Base-by-base conservation (phyloP, 78 protist species). In the Dictyostelium intermedium region DNA sequence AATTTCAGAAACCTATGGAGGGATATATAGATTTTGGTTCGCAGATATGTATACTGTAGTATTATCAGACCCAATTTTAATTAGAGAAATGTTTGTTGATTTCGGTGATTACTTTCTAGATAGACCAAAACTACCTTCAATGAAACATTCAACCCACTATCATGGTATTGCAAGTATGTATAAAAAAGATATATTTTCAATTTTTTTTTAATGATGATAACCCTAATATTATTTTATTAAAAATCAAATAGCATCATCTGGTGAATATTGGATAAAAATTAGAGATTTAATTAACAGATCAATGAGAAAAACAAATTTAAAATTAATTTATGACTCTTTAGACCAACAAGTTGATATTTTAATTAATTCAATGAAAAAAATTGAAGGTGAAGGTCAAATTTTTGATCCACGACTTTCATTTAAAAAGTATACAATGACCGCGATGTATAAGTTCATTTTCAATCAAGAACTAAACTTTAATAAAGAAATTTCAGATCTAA, bases 261-360 rank as follows among this genome's bases (percentile, higher is more conserved):
- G 66, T 20, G 66, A 56, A 20, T 56, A 56, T 56, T 56, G 66
- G 66, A 2, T 56, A 20, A 56, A 56, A 56, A 56, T 56, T 60
- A 53, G 85, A 60, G 47, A 39, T 53, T 11, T 79, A 13, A 84
- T 87, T 32, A 25, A 77, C 20, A 66, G 3, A 20, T 86, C 87
- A 25, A 41, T 89, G 70, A 80, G 37, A 30, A 89, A 89, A 74
- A 78, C 81, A n/a, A 81, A 89, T 14, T 27, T 89, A 4, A 89
- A 89, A 32, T 39, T 63, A n/a, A 66, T 82, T 25, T 82, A 82
- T 35, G 47, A 30, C 7, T 43, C 66, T 3, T 34, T 82, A 37
- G 76, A 82, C 60, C 47, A 16, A 18, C 86, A 82, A 82, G 86
- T 60, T 0, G 60, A 43, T 35, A 25, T 23, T 23, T 60, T 82